Evolutionary conservation across 805 yeast species (phyloP).

Genomic region (Hanseniaspora clermontiae): DNA sequence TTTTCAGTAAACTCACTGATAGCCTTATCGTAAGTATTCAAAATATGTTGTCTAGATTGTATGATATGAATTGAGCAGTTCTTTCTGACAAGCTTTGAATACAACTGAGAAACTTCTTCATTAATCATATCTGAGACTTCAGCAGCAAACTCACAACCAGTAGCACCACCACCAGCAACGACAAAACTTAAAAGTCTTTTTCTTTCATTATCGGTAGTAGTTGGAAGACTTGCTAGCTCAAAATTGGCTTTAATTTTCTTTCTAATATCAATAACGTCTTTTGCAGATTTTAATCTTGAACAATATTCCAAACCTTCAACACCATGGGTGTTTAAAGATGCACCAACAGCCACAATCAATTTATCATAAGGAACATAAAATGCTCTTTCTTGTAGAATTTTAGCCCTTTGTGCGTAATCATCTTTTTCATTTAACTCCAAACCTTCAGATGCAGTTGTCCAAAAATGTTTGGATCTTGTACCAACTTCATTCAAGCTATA

Average conservation of each 20-base stretch:
- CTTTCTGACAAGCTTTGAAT: conserved; percentile 50
- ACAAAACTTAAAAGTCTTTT: conserved; percentile 49
- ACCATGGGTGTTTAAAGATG: conserved; percentile 56
- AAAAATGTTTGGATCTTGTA: conserved; percentile 31
- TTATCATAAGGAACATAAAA: conserved; percentile 64
- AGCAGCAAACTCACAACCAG: conserved; percentile 65
- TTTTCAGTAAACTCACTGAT: conserved; percentile 54
- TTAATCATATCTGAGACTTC: conserved; percentile 54
- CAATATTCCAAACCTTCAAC: conserved; percentile 56
- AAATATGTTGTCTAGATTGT: conserved; percentile 54
- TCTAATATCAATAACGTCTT: conserved; percentile 47
- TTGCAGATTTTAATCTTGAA: conserved; percentile 51
- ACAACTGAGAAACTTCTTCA: conserved; percentile 46
- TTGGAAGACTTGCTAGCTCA: conserved; percentile 53
- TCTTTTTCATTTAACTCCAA: conserved; percentile 44
- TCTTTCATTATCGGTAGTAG: conserved; percentile 51
- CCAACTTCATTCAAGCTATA: conserved; percentile 30
- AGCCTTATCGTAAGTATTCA: conserved; percentile 55
- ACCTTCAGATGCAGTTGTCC: conserved; percentile 50
- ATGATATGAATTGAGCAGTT: conserved; percentile 55
- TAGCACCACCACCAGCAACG: conserved; percentile 65
- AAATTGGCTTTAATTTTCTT: conserved; percentile 42
- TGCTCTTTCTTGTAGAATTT: conserved; percentile 32
- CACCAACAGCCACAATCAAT: conserved; percentile 56
- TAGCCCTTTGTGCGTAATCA: conserved; percentile 38